Evolutionary conservation across 768 basidiomycete species (phyloP).

Genomic region (Trametes maxima): DNA sequence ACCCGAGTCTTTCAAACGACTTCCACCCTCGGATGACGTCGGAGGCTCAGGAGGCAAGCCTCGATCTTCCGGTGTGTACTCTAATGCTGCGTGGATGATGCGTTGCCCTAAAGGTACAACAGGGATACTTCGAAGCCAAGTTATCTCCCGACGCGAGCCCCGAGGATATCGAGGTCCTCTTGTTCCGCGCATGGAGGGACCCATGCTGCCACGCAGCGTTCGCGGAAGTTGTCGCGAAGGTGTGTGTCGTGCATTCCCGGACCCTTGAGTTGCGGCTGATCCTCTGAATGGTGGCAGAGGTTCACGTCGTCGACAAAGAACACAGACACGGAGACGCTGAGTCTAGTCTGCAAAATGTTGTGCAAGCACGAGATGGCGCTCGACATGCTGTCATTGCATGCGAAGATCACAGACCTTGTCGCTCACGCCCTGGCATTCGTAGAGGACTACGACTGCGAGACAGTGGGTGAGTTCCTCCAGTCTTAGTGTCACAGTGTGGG

Average conservation of each 20-base stretch:
- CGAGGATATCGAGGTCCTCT: constrained; percentile 39
- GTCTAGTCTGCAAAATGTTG: constrained; percentile 69
- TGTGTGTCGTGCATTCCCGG: constrained; percentile 39
- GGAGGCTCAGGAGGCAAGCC: constrained; percentile 64
- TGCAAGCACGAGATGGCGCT: constrained; percentile 59
- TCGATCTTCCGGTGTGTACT: constrained; percentile 55
- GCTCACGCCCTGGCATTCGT: constrained; percentile 62
- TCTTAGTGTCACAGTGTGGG: neutral
- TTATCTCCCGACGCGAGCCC: constrained; percentile 51
- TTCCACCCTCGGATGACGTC: constrained; percentile 47
- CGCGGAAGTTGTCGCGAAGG: constrained; percentile 58
- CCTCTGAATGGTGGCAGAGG: constrained; percentile 43
- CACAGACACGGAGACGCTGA: constrained; percentile 68
- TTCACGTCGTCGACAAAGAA: constrained; percentile 54
- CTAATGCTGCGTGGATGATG: neutral
- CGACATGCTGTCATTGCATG: constrained; percentile 71
- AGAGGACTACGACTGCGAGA: constrained; percentile 78
- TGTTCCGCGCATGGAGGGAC: constrained; percentile 55
- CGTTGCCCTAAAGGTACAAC: constrained; percentile 13
- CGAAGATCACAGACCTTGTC: constrained; percentile 64
- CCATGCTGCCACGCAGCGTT: constrained; percentile 59
- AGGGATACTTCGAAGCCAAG: constrained; percentile 62
- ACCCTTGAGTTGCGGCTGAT: neutral
- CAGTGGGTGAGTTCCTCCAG: constrained; percentile 57
- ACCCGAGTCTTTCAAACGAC: constrained; percentile 54